These are phyloP conservation scores for Aspergillus caelatus DNA, from an alignment of 2,329 filamentous ascomycete genomes.

Conservation along the genomic window DNA sequence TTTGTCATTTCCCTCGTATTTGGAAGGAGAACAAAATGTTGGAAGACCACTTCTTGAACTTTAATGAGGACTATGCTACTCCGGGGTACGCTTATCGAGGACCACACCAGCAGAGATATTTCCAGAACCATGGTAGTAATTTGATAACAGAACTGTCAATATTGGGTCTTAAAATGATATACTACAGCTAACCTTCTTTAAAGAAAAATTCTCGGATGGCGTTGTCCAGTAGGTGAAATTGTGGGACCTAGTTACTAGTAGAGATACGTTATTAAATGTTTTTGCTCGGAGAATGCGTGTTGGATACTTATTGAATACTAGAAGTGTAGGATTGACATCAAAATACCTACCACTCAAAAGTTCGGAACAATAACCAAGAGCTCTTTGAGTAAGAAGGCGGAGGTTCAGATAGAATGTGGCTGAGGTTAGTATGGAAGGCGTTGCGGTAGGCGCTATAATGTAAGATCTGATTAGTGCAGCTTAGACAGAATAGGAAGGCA, in stretches of 20 bases:
- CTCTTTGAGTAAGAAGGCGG: background rate
- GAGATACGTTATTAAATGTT: background rate
- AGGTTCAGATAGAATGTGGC: background rate
- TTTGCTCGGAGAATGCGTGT: background rate
- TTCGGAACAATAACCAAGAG: background rate
- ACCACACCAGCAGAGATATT: background rate
- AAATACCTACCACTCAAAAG: background rate
- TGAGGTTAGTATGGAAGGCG: background rate
- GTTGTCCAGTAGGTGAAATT: background rate
- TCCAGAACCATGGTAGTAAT: background rate
- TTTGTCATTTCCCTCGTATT: background rate
- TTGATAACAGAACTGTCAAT: background rate
- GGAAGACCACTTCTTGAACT: background rate
- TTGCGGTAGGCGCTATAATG: too few species aligned
- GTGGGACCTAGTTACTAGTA: background rate
- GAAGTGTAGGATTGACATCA: background rate
- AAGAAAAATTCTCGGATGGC: background rate
- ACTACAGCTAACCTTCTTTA: background rate
- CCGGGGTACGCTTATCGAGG: too few species aligned
- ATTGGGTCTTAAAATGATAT: background rate
- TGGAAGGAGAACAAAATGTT: background rate
- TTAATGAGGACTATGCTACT: background rate
- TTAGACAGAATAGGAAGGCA: too few species aligned
- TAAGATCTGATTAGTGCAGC: too few species aligned
- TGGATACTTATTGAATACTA: background rate